Evolutionary conservation across 306 rosid species (phyloP).

Genomic region (Geum urbanum): DNA sequence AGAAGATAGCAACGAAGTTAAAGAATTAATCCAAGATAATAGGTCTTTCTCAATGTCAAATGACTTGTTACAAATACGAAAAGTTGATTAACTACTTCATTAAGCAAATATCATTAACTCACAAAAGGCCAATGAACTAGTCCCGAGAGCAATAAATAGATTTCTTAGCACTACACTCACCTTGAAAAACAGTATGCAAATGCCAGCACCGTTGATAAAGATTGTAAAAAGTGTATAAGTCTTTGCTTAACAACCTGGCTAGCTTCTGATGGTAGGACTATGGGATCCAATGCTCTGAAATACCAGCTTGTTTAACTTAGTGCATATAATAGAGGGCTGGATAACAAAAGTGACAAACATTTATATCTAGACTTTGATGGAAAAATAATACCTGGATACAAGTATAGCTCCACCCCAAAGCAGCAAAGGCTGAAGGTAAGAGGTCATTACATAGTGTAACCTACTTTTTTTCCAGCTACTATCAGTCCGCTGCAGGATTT

Average conservation of each 20-base stretch:
- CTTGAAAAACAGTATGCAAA: conserved; percentile 84
- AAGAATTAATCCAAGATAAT: background rate
- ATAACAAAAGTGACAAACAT: background rate
- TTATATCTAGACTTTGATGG: conserved; percentile 4
- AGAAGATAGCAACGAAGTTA: background rate
- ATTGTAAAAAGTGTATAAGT: conserved; percentile 64
- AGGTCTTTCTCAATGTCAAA: conserved; percentile 1
- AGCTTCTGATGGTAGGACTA: conserved; percentile 67
- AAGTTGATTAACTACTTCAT: background rate
- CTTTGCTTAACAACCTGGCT: conserved; percentile 89
- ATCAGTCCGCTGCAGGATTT: conserved; percentile 61
- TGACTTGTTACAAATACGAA: background rate
- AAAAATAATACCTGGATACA: conserved; percentile 64
- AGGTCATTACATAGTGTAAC: conserved; percentile 48
- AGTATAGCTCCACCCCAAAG: conserved; percentile 86
- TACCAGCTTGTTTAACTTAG: conserved; percentile 26
- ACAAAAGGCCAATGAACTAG: background rate
- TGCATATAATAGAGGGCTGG: conserved; percentile 14
- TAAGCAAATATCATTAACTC: background rate
- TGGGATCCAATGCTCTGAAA: conserved; percentile 85
- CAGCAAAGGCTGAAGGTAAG: conserved; percentile 82
- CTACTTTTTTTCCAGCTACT: conserved; percentile 84
- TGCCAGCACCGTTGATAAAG: conserved; percentile 85
- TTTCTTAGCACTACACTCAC: conserved; percentile 33
- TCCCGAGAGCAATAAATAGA: background rate